These are phyloP conservation scores for Tolypocladium inflatum DNA, from an alignment of 2,329 filamentous ascomycete genomes.

Conservation along the genomic window DNA sequence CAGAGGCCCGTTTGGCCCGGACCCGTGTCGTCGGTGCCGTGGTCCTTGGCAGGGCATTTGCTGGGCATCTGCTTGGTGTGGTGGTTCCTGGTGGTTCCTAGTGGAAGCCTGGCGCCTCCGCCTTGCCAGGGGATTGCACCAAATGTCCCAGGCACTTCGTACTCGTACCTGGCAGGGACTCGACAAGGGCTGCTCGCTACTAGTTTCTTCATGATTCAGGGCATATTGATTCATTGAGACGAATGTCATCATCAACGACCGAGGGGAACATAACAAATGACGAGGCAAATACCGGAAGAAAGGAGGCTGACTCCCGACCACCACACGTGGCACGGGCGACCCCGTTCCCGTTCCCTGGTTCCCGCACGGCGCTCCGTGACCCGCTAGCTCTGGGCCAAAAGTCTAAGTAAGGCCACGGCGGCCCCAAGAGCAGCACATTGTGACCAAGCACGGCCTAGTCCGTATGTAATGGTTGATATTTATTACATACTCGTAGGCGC, in stretches of 20 bases:
- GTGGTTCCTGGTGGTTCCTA: constrained; percentile 1
- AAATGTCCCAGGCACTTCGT: neutral
- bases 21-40: constrained; percentile 19
- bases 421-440: neutral
- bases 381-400: neutral
- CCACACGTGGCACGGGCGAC: neutral
- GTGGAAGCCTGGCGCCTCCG: neutral
- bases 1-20: constrained; percentile 15
- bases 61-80: neutral
- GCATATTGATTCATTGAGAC: neutral
- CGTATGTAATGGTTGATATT: neutral
- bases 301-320: neutral
- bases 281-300: neutral
- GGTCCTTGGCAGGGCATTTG: neutral
- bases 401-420: neutral
- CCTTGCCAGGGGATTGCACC: neutral
- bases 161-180: neutral
- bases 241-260: neutral
- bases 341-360: neutral
- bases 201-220: neutral
- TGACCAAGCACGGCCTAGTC: neutral
- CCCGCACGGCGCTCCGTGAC: neutral
- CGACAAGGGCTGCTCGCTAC: neutral
- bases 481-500: neutral
- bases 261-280: neutral